phyloP scores from a whole-genome alignment of 257 asterid genomes.

The Datura wrightii region DNA sequence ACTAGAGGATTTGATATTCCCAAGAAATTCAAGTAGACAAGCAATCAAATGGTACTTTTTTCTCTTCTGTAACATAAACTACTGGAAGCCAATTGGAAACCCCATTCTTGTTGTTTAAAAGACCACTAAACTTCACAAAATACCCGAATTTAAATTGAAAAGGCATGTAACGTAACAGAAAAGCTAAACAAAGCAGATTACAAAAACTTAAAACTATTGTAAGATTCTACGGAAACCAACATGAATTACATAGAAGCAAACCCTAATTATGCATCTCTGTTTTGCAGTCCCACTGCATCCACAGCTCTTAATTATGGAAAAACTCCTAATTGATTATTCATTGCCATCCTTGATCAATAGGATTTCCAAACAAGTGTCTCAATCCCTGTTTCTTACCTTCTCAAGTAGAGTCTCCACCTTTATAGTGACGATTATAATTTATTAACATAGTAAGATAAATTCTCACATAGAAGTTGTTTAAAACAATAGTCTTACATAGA shows the following conservation, averaged over 20 bases:
- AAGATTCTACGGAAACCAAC: neutral
- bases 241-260: neutral
- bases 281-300: neutral
- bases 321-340: conserved; percentile 8
- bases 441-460: neutral
- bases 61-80: conserved; percentile 19
- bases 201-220: neutral
- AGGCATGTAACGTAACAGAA: neutral
- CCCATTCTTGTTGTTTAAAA: neutral
- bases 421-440: conserved; percentile 4
- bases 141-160: conserved; percentile 12
- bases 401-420: conserved; percentile 1
- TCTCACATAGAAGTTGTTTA: neutral
- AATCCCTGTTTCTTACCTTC: conserved; percentile 15
- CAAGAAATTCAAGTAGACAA: conserved; percentile 12
- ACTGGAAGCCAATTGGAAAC: conserved; percentile 4
- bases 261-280: conserved; percentile 1
- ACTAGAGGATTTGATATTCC: neutral
- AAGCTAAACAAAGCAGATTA: neutral
- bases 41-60: neutral
- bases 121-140: neutral
- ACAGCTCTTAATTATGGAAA: neutral
- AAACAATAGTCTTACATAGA: neutral
- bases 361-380: conserved; percentile 25
- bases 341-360: conserved; percentile 18